These are phyloP conservation scores for Saitozyma podzolica DNA, from an alignment of 768 basidiomycete species.

Conservation along the genomic window DNA sequence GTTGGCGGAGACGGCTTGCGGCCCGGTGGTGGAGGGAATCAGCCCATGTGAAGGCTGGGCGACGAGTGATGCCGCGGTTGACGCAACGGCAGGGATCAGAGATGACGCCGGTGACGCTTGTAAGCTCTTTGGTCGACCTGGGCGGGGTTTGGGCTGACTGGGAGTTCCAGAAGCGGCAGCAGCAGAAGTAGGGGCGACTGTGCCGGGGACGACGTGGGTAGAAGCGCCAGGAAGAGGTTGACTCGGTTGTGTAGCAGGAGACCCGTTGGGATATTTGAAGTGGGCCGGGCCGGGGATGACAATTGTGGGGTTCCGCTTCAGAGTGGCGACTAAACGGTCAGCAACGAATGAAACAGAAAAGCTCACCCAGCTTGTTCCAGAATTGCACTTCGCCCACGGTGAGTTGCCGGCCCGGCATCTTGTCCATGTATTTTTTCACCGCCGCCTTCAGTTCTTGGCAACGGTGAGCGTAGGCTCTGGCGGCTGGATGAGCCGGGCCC, in stretches of 20 bases:
- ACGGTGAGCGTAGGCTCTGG: constrained; percentile 21
- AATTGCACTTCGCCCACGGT: constrained; percentile 25
- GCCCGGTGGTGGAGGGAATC: too few relatives aligned
- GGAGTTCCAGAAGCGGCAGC: not conserved
- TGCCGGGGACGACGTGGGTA: not conserved
- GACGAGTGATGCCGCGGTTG: too few relatives aligned
- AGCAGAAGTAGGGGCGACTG: too few relatives aligned
- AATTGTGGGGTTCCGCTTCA: constrained; percentile 19
- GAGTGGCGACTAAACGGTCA: constrained; percentile 19
- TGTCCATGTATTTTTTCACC: constrained; percentile 1
- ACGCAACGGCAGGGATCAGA: too few relatives aligned
- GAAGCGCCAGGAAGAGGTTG: constrained; percentile 1
- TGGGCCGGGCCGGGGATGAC: constrained; percentile 19
- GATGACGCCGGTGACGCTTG: too few relatives aligned
- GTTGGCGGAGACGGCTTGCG: not conserved
- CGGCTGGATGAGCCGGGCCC: constrained; percentile 1
- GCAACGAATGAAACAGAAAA: not conserved
- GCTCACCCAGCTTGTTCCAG: constrained; percentile 35
- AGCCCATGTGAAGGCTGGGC: too few relatives aligned
- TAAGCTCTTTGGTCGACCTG: not conserved
- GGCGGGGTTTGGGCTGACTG: not conserved
- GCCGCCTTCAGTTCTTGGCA: constrained; percentile 30
- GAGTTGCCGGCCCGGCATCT: constrained; percentile 6
- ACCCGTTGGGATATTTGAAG: not conserved
- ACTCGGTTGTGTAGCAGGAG: not conserved